Base-by-base conservation (phyloP, 139 green algal genomes). In the Bryopsis sp. region DNA sequence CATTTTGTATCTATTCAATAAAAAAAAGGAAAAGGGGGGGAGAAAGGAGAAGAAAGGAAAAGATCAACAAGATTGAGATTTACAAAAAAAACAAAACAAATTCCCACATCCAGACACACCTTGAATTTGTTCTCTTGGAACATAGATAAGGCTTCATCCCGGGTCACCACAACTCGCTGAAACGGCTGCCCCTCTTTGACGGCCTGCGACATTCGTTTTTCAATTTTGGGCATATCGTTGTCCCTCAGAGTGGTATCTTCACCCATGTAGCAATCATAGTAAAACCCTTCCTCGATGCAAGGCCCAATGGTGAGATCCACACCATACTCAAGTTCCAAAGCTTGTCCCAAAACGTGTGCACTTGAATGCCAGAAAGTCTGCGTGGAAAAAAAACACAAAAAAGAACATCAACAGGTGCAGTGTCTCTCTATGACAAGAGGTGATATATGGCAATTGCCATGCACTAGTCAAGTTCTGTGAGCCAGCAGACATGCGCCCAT, bases 51-150 rank as follows among this genome's bases (percentile, higher is more conserved):
- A n/a, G n/a, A n/a, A n/a, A n/a, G n/a, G n/a, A n/a, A n/a, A n/a
- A n/a, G n/a, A n/a, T n/a, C 24, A 57, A 24, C 47, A 24, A n/a
- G 47, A 24, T 57, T 57, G 24, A 24, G 47, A 57, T 24, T 24
- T n/a, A 57, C 24, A 57, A 57, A 24, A 57, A 57, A 57, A 24
- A 57, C 47, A 57, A n/a, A n/a, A n/a, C n/a, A n/a, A n/a, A n/a
- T n/a, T n/a, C n/a, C 15, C 43, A 50, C 43, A 26, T 19, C 11
- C 26, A 15, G 50, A 32, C 73, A 0, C 62, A 89, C 82, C 84
- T 99, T 99, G 86, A 99, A 99, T 73, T 95, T 92, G 85, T 99
- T 99, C 72, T 97, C 91, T 64, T 89, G 48, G 69, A 99, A 99
- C 92, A 99, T 99, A 48, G 78, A 64, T 39, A 96, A 81, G 34